Percentiles rank a stretch among this genome's conserved stretches.
Conservation (phyloP, 495 filamentous ascomycete species). For the Podospora pseudoanserina region DNA sequence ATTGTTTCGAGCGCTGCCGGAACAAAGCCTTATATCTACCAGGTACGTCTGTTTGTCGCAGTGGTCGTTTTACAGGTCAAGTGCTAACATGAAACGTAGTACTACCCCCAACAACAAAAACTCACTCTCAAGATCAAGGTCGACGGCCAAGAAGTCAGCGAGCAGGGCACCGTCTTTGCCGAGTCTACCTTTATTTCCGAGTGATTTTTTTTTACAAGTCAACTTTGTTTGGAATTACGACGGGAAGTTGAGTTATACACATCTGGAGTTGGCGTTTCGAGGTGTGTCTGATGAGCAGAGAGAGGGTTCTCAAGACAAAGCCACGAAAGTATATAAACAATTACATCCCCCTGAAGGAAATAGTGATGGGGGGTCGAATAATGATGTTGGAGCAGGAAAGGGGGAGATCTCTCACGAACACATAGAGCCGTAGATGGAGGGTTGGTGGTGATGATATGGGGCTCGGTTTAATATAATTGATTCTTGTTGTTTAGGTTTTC, state of each 20-base stretch:
- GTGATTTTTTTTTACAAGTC: constrained; percentile 12
- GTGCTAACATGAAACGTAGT: constrained; percentile 48
- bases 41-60: constrained; percentile 51
- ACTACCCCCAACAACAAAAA: constrained; percentile 51
- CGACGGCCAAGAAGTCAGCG: constrained; percentile 68
- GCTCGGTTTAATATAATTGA: not conserved
- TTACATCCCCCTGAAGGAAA: not conserved
- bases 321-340: not conserved
- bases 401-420: not conserved
- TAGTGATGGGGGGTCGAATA: not conserved
- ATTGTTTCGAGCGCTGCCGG: constrained; percentile 83
- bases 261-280: not conserved
- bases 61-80: no score
- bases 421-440: not conserved
- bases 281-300: not conserved
- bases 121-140: constrained; percentile 76
- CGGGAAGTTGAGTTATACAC: not conserved
- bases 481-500: not conserved
- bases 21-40: constrained; percentile 96
- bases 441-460: not conserved
- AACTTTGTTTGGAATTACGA: constrained; percentile 16
- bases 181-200: constrained; percentile 91
- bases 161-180: constrained; percentile 72
- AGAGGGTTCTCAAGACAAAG: not conserved
- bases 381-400: not conserved